Evolutionary conservation across 139 green algal species (phyloP), one percentile per base, ranked within the genome.

Genomic region (Volvox reticuliferus): DNA sequence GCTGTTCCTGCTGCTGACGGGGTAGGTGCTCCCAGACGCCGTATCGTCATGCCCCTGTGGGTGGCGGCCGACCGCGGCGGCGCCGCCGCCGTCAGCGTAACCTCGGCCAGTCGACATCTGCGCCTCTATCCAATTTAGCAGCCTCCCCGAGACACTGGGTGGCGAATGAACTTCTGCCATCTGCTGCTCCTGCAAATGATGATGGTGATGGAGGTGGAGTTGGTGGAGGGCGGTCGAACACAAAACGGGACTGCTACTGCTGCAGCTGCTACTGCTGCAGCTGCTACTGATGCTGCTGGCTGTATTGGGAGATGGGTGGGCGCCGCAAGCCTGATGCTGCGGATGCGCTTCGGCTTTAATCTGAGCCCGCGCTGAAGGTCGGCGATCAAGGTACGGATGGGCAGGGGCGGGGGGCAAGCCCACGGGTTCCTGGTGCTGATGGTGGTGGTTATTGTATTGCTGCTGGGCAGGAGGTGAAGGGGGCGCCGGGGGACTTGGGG

Each of bases 131-230:
- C 83, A 88, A 0, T 16, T 17, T 36, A 80, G 33, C 83, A 88
- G 13, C 35, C 37, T 65, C 32, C 65, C 65, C 21, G 65, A 33
- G 20, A 65, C 32, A 22, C 82, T 88, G 22, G 0, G 5, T 12
- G 82, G 33, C 9, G 63, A 62, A 36, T 79, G 82, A n/a, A 65
- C 82, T 26, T 3, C 65, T 13, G 22, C 33, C 33, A 26, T 17
- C 69, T 61, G 85, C 37, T 89, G 85, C 37, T 67, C 14, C 50
- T 71, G 44, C 12, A 22, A 17, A 50, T 89, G 85, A 30, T 89
- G 85, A 71, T 89, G 69, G 85, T 89, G 69, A 37, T 88, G 83
- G 12, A 81, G 83, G 67, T 88, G 83, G 18, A 88, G 67, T 18
- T 63, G 35, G 67, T 88, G 83, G 21, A 80, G 67, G 19, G 82